Evolutionary conservation across 257 asterid species (phyloP), one percentile per base, ranked within the genome.

Genomic region (Plectranthus barbatus): DNA sequence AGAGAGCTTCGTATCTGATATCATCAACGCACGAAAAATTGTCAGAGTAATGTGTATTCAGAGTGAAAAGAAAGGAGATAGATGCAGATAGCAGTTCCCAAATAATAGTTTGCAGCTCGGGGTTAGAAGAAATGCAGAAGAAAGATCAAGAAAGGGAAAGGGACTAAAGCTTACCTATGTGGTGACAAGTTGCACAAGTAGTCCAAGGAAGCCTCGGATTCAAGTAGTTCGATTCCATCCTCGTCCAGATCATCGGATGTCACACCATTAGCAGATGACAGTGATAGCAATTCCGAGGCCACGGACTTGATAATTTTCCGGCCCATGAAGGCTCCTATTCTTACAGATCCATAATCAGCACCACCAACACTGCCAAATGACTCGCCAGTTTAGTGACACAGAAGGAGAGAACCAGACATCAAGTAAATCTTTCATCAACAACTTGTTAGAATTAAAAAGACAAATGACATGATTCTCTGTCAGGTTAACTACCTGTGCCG

Each of bases 271-370:
- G 81, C 73, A 29, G 61, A 39, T n/a, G 94, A 79, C 18, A 66
- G 70, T 6, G 86, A 77, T 50, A 85, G 63, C 74, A 78, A 65
- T 40, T 73, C 76, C 0, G 91, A 70, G 12, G 99, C 96, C 52
- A 71, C 42, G 33, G 94, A 87, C 49, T 79, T 87, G 50, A 93
- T 77, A 46, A 90, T 84, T 81, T 79, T 86, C n/a, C 81, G 85
- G 40, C 99, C 99, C 99, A 93, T 93, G 73, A 93, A 93, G 70
- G 99, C 99, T 68, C 99, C 99, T 66, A 93, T 78, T 65, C 99
- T 80, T 49, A 90, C 99, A 51, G 99, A 93, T 62, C 97, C 96
- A 66, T 93, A 93, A 76, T 93, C 97, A 45, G 96, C 90, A 24
- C 99, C 99, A 4, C 99, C 99, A 64, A 93, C 95, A 47, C 99